Percentiles rank a stretch among this genome's conserved stretches.
Evolutionary conservation across 768 basidiomycete genomes (phyloP).

Genomic region (Agrocybe chaxingu): DNA sequence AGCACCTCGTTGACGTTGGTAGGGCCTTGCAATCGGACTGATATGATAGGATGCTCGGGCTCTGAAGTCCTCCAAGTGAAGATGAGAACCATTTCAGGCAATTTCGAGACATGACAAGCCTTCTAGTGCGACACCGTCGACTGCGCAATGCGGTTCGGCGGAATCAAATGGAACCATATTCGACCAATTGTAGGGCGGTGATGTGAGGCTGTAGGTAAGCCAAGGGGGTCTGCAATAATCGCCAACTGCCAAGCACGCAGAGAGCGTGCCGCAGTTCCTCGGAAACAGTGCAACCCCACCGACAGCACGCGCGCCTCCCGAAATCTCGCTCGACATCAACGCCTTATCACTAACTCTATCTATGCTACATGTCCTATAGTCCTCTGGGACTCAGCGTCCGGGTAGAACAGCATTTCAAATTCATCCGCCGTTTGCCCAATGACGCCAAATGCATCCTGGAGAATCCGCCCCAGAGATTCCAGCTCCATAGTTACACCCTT

Average conservation of each 20-base stretch:
- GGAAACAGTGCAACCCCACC: too few relatives aligned
- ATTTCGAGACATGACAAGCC: neutral
- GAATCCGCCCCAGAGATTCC: constrained; percentile 71
- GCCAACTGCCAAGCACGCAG: too few relatives aligned
- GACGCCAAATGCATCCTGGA: constrained; percentile 91
- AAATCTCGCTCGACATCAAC: too few relatives aligned
- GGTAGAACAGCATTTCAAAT: constrained; percentile 76
- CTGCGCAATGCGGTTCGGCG: constrained; percentile 27
- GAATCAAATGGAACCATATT: constrained; percentile 6
- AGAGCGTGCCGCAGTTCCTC: too few relatives aligned
- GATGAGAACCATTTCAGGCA: neutral
- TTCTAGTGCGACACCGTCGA: constrained; percentile 13
- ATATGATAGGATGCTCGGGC: too few relatives aligned
- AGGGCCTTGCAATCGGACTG: too few relatives aligned
- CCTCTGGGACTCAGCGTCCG: constrained; percentile 16
- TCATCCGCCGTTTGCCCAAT: constrained; percentile 80
- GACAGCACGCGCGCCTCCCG: too few relatives aligned
- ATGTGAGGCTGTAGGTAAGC: too few relatives aligned
- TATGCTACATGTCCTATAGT: constrained; percentile 22
- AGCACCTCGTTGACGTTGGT: too few relatives aligned
- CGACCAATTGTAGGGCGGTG: too few relatives aligned
- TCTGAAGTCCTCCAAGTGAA: too few relatives aligned
- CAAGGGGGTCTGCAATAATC: too few relatives aligned
- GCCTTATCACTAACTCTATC: neutral
- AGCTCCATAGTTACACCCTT: constrained; percentile 90